Conservation (phyloP, 495 filamentous ascomycete genomes). For the Penicillium salamii region DNA sequence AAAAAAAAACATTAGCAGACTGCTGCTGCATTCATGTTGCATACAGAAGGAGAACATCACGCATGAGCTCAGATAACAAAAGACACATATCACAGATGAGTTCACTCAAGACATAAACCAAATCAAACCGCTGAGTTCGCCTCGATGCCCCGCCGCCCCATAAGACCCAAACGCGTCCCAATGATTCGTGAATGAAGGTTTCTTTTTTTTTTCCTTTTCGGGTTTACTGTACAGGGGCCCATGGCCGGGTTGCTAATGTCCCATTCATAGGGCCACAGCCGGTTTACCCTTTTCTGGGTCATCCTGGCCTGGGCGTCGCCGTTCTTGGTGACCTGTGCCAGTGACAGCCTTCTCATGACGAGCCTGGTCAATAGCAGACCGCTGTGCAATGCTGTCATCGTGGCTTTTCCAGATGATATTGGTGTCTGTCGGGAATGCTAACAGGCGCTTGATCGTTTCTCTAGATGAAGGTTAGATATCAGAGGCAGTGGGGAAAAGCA, state of each 20-base stretch:
- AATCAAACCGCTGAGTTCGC: slow-evolving; percentile 46
- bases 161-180: slow-evolving; percentile 44
- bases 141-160: slow-evolving; percentile 38
- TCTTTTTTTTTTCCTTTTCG: slow-evolving; percentile 34
- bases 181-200: slow-evolving; percentile 33
- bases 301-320: slow-evolving; percentile 46
- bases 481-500: not conserved
- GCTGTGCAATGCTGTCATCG: slow-evolving; percentile 75
- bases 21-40: slow-evolving; percentile 9
- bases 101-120: slow-evolving; percentile 30
- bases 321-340: slow-evolving; percentile 27
- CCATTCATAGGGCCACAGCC: slow-evolving; percentile 27
- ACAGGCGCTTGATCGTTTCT: slow-evolving; percentile 87
- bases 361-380: slow-evolving; percentile 76
- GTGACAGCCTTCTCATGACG: slow-evolving; percentile 68
- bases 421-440: slow-evolving; percentile 82
- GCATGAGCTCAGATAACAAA: slow-evolving; percentile 21
- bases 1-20: slow-evolving; percentile 1
- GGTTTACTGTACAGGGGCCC: slow-evolving; percentile 49
- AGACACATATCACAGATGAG: slow-evolving; percentile 21
- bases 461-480: slow-evolving; percentile 38
- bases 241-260: slow-evolving; percentile 25
- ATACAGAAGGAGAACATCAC: slow-evolving; percentile 21
- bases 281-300: slow-evolving; percentile 49
- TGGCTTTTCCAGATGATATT: slow-evolving; percentile 94